A percentile compares a stretch with the other conserved stretches of the same genome.
phyloP scores from a whole-genome alignment of 306 rosid species.

The Vicia sativa region DNA sequence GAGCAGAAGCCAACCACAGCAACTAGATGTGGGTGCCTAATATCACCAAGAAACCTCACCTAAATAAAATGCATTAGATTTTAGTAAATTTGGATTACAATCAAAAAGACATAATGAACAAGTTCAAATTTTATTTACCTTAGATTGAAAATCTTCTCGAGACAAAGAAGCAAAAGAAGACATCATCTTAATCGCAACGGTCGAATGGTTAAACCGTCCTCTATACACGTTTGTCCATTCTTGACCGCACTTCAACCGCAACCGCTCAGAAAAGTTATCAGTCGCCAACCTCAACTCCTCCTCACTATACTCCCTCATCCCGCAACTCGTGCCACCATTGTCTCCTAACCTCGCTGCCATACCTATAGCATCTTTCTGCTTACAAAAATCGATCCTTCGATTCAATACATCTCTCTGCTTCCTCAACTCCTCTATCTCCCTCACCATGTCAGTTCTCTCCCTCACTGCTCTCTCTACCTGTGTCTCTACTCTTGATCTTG shows the following conservation, averaged over 20 bases:
- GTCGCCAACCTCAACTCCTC: conserved; percentile 75
- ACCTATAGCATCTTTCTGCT: conserved; percentile 71
- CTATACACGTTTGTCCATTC: conserved; percentile 48
- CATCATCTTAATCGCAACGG: conserved; percentile 62
- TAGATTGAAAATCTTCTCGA: conserved; percentile 50
- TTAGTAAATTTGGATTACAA: neutral
- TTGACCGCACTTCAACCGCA: conserved; percentile 53
- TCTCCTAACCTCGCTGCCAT: conserved; percentile 49
- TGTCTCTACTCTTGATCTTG: conserved; percentile 45
- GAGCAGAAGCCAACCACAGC: conserved; percentile 69
- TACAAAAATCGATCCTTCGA: conserved; percentile 74
- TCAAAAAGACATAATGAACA: neutral
- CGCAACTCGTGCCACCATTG: conserved; percentile 1
- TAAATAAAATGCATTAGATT: conserved; percentile 42
- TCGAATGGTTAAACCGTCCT: conserved; percentile 63
- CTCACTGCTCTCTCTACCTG: conserved; percentile 49
- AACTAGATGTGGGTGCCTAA: conserved; percentile 74
- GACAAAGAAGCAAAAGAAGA: conserved; percentile 34
- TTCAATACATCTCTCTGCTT: conserved; percentile 65
- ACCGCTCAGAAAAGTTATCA: conserved; percentile 53
- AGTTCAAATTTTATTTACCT: conserved; percentile 45
- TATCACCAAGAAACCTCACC: conserved; percentile 63
- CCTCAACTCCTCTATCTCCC: conserved; percentile 59
- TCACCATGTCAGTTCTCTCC: conserved; percentile 50
- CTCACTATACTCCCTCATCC: conserved; percentile 56